Conservation (phyloP, 257 asterid genomes). For the Mitragyna speciosa region DNA sequence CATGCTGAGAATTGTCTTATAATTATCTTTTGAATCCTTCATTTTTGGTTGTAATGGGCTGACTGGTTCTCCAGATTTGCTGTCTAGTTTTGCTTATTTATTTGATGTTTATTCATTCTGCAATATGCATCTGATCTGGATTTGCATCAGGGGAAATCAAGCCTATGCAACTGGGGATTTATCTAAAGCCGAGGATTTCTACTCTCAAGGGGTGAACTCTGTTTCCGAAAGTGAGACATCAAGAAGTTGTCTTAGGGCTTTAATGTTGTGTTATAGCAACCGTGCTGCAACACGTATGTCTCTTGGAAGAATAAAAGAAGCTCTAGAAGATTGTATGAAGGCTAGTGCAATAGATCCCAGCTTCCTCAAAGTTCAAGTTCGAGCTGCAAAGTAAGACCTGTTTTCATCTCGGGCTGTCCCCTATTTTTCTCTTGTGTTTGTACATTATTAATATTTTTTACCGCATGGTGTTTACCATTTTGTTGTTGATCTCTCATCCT, state of each 20-base stretch:
- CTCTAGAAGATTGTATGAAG: constrained; percentile 79
- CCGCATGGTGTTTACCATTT: background rate
- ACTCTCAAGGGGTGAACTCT: constrained; percentile 75
- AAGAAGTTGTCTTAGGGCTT: constrained; percentile 70
- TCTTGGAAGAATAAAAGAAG: constrained; percentile 87
- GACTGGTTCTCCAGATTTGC: constrained; percentile 13
- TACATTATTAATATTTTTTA: constrained; percentile 4
- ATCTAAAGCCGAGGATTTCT: constrained; percentile 80
- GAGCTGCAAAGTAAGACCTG: constrained; percentile 86
- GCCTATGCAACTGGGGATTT: constrained; percentile 87
- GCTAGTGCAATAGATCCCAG: constrained; percentile 80
- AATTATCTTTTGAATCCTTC: background rate
- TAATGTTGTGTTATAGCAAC: constrained; percentile 91
- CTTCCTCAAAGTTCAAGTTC: constrained; percentile 78
- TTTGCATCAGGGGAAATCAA: constrained; percentile 85
- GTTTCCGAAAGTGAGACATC: constrained; percentile 67
- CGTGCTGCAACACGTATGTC: constrained; percentile 96
- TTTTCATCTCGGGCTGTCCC: background rate
- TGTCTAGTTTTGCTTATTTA: background rate
- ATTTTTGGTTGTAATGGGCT: background rate
- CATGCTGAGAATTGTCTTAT: background rate
- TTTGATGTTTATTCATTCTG: constrained; percentile 11
- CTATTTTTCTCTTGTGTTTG: background rate
- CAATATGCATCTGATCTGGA: constrained; percentile 33
- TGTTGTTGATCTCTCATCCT: background rate